phyloP scores from a whole-genome alignment of 129 eudicot species.

The Artemisia annua region DNA sequence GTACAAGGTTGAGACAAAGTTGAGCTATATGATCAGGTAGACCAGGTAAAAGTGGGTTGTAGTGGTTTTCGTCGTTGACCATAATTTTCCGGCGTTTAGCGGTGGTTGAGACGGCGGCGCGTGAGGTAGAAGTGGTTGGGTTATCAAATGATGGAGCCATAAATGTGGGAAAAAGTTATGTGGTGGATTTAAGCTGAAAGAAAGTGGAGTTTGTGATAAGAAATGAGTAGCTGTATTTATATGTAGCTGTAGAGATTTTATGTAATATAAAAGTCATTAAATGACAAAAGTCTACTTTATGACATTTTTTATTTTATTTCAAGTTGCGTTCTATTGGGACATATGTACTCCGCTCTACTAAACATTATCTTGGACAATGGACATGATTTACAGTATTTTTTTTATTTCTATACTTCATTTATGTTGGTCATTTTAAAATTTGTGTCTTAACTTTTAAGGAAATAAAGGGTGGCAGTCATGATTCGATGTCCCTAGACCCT shows the following conservation, averaged over 20 bases:
- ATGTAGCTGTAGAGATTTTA: no score
- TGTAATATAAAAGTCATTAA: neutral
- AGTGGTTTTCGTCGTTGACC: slow-evolving; percentile 11
- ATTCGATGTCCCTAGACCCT: no score
- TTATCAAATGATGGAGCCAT: slow-evolving; percentile 31
- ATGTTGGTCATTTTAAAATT: no score
- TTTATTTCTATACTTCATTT: no score
- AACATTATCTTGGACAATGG: no score
- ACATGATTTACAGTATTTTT: no score
- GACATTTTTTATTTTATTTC: neutral
- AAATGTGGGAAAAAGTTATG: slow-evolving; percentile 23
- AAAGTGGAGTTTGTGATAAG: neutral
- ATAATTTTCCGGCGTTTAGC: slow-evolving; percentile 26
- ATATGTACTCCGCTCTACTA: no score
- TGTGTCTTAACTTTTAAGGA: no score
- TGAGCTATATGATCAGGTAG: slow-evolving; percentile 78
- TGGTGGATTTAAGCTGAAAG: slow-evolving; percentile 26
- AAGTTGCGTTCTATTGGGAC: neutral
- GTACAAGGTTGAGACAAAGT: slow-evolving; percentile 54
- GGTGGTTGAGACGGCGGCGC: slow-evolving; percentile 23
- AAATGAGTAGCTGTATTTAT: neutral
- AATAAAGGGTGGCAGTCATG: no score
- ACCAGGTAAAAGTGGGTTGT: slow-evolving; percentile 51
- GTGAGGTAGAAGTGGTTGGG: slow-evolving; percentile 18
- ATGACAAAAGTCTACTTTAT: neutral